Evolutionary conservation across 345 rosid genomes (phyloP).

Genomic region (Abelmoschus esculentus): DNA sequence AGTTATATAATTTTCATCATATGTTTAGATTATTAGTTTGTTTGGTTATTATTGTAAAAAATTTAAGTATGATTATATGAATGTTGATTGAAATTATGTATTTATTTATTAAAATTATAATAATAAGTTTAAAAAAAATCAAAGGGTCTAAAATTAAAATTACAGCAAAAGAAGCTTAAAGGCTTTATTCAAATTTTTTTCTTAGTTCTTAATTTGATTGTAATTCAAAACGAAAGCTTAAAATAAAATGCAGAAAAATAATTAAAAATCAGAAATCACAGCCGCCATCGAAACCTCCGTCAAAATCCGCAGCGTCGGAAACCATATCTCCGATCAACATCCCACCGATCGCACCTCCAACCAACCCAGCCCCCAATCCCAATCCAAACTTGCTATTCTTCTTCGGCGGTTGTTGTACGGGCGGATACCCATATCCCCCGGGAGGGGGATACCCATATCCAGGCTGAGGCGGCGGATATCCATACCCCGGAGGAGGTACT

Average conservation of each 20-base stretch:
- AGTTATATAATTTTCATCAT: too few relatives aligned
- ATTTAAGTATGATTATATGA: too few relatives aligned
- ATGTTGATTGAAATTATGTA: too few relatives aligned
- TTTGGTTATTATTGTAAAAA: too few relatives aligned
- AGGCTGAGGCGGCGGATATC: constrained; percentile 7
- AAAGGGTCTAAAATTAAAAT: too few relatives aligned
- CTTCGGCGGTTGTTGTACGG: constrained; percentile 35
- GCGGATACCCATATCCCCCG: constrained; percentile 11
- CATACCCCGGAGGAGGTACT: too few relatives aligned
- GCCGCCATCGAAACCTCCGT: constrained; percentile 29
- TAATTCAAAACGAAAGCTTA: background rate
- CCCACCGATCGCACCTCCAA: constrained; percentile 73
- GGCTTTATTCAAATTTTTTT: too few relatives aligned
- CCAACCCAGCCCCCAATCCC: constrained; percentile 68
- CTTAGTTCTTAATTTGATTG: too few relatives aligned
- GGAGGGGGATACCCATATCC: constrained; percentile 19
- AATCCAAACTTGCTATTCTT: constrained; percentile 44
- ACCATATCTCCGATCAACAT: constrained; percentile 67
- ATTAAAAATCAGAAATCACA: constrained; percentile 24
- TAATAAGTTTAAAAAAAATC: too few relatives aligned
- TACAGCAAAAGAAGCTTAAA: too few relatives aligned
- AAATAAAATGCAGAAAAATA: background rate
- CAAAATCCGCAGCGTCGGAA: constrained; percentile 37
- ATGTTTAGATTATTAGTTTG: too few relatives aligned
- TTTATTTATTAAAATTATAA: too few relatives aligned